These are phyloP conservation scores for Acanthamoeba rhysodes DNA, from an alignment of 208 protist species.

Conservation along the genomic window DNA sequence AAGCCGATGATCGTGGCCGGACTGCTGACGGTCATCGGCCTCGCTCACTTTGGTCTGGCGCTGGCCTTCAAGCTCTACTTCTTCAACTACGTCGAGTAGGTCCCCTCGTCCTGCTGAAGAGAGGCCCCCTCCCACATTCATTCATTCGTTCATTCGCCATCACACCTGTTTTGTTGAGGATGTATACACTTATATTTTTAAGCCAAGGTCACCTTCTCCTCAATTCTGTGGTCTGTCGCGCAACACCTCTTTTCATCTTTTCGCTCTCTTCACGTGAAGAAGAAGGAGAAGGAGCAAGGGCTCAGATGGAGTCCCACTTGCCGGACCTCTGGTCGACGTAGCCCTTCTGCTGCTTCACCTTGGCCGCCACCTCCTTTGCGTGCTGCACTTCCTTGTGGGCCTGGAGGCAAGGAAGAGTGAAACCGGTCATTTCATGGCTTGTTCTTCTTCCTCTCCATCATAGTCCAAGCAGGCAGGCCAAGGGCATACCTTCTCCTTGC, in stretches of 20 bases:
- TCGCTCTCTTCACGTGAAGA: neutral
- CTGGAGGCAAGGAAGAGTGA: neutral
- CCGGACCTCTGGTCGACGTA: neutral
- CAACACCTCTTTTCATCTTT: neutral
- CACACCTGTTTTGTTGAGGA: neutral
- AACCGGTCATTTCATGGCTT: neutral
- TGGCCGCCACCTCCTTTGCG: slow-evolving; percentile 25
- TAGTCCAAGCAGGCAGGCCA: neutral
- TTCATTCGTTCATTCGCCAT: neutral
- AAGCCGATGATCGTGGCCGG: slow-evolving; percentile 37
- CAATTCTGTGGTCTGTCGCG: neutral
- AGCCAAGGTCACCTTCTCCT: neutral
- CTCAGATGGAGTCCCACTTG: slow-evolving; percentile 7
- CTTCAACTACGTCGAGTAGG: slow-evolving; percentile 38
- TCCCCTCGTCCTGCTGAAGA: neutral
- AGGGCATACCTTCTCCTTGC: slow-evolving; percentile 27
- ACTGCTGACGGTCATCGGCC: slow-evolving; percentile 34
- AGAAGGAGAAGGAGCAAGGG: no score
- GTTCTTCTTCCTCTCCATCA: no score
- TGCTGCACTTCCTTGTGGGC: slow-evolving; percentile 5
- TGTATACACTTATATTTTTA: neutral
- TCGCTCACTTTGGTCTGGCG: slow-evolving; percentile 41
- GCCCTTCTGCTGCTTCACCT: slow-evolving; percentile 37
- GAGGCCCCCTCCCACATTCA: neutral
- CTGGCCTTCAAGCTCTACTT: slow-evolving; percentile 71